Evolutionary conservation across 106 monocot species (phyloP).

Genomic region (Acanthochlamys bracteata): DNA sequence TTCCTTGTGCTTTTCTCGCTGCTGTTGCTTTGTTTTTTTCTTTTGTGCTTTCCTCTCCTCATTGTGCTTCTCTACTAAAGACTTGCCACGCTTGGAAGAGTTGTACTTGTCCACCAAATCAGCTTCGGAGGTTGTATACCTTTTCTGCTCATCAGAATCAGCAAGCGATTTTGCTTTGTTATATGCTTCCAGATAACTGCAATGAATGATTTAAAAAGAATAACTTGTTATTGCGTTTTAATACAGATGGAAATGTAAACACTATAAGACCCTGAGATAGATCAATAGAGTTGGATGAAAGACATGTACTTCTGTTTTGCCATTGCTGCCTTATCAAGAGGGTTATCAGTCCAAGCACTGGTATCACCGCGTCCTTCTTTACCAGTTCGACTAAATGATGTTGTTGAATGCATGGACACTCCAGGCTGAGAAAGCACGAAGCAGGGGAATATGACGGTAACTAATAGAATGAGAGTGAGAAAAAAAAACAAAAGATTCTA

Average conservation of each 20-base stretch:
- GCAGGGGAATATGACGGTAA: neutral
- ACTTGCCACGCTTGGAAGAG: slow-evolving; percentile 46
- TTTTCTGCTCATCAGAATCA: slow-evolving; percentile 31
- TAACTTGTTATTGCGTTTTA: too few relatives aligned
- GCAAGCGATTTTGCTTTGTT: slow-evolving; percentile 53
- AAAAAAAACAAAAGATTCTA: too few relatives aligned
- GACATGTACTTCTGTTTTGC: slow-evolving; percentile 71
- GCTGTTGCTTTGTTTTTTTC: neutral
- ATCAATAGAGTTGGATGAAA: neutral
- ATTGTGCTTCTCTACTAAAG: slow-evolving; percentile 68
- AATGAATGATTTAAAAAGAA: too few relatives aligned
- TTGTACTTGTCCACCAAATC: slow-evolving; percentile 85
- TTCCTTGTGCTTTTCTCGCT: slow-evolving; percentile 1
- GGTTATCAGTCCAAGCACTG: slow-evolving; percentile 75
- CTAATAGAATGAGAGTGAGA: neutral
- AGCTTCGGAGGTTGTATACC: slow-evolving; percentile 12
- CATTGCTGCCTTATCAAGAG: slow-evolving; percentile 68
- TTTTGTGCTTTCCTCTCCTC: slow-evolving; percentile 32
- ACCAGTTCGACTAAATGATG: slow-evolving; percentile 62
- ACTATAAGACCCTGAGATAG: too few relatives aligned
- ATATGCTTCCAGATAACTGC: slow-evolving; percentile 93
- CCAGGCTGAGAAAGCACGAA: slow-evolving; percentile 50
- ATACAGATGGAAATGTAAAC: too few relatives aligned
- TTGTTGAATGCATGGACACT: slow-evolving; percentile 66
- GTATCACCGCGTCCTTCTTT: slow-evolving; percentile 97